Conservation (phyloP, 108 stramenopile genomes). For the Skeletonema menzelii region DNA sequence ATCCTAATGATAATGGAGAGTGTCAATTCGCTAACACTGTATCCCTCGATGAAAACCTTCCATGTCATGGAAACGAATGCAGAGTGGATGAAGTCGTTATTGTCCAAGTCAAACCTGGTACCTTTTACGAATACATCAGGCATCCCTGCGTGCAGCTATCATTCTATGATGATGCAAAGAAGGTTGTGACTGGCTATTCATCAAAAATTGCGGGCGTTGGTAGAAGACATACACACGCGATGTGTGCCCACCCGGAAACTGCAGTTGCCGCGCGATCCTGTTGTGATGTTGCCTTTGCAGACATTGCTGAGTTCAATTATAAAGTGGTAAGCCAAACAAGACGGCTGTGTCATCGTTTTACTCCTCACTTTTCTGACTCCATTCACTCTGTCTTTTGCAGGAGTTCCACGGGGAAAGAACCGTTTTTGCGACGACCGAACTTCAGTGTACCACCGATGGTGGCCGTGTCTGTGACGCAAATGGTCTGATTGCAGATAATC, state of each 20-base stretch:
- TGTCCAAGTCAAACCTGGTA: constrained; percentile 50
- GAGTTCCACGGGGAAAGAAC: constrained; percentile 47
- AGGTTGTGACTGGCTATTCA: constrained; percentile 38
- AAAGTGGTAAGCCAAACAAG: neutral
- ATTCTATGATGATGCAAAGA: constrained; percentile 56
- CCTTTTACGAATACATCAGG: constrained; percentile 68
- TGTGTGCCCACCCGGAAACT: constrained; percentile 42
- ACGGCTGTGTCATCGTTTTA: neutral
- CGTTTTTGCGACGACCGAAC: constrained; percentile 10
- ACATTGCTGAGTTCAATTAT: constrained; percentile 22
- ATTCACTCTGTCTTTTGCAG: neutral
- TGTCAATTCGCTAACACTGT: constrained; percentile 50
- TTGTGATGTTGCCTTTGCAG: constrained; percentile 14
- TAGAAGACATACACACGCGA: constrained; percentile 31
- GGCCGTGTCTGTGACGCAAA: constrained; percentile 32
- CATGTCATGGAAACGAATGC: constrained; percentile 60
- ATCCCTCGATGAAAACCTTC: constrained; percentile 40
- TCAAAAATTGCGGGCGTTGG: neutral
- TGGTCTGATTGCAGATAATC: constrained; percentile 15
- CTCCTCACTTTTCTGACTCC: neutral
- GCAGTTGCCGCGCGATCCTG: constrained; percentile 38
- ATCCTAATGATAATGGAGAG: constrained; percentile 19
- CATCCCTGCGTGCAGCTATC: constrained; percentile 57
- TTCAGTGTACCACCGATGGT: constrained; percentile 27
- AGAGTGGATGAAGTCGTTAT: constrained; percentile 49